Base-by-base conservation (phyloP, 148 eudicot genomes). In the Rheum nobile region DNA sequence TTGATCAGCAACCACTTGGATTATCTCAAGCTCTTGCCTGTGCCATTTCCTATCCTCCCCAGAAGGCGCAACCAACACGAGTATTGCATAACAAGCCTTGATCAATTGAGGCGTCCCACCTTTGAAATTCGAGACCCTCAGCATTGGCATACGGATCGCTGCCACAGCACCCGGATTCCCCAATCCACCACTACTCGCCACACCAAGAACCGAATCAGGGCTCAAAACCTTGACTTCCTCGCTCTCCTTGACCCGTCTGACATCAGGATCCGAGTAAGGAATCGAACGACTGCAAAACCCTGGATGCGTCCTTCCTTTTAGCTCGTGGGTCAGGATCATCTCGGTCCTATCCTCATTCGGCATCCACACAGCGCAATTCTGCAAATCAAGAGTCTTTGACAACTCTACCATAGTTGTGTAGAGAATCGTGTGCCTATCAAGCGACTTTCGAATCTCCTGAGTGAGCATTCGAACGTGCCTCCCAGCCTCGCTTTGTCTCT, bases 351-450 rank as follows among this genome's bases (percentile, higher is more conserved):
- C 75, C 78, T 86, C 92, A 77, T 91, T 87, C 24, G 97, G 98
- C 98, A 93, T 91, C 98, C 98, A 93, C 75, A 93, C 87, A 61
- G 88, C 95, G 76, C 97, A 93, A 72, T 91, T 91, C 47, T 82
- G 82, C 84, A 93, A 84, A 79, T 85, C 88, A 75, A 93, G 80
- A 4, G 89, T 85, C 75, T 89, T 84, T 4, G 98, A 93, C 14
- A 93, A 84, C 85, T 91, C 92, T 24, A 89, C 92, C 79, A 93
- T 72, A 0, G 98, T 93, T 0, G 95, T 88, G 77, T 91, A 75
- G 61, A 93, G 50, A 65, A 93, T 91, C 0, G 91, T 91, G 57
- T 86, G 95, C 68, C 92, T 87, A 76, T 93, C 98, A 48, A 93
- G 85, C 4, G 94, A 91, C 82, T 91, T 93, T 3, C 98, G 79